Percentiles rank a stretch among this genome's conserved stretches.
Conservation (phyloP, 208 protist genomes). For the Borovskyia barvae region DNA sequence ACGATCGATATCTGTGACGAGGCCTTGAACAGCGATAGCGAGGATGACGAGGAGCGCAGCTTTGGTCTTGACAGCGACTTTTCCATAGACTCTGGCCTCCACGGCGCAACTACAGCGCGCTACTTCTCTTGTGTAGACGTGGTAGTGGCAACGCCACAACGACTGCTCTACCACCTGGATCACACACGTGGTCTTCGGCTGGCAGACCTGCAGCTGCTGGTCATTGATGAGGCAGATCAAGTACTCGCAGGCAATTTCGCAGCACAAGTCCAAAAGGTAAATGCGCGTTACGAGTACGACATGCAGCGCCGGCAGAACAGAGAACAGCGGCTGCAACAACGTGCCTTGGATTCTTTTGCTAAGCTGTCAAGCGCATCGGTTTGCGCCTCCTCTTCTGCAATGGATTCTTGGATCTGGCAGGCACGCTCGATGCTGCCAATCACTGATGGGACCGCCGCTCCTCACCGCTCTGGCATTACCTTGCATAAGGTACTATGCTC, state of each 20-base stretch:
- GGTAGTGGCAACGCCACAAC: conserved; percentile 81
- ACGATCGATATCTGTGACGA: not conserved
- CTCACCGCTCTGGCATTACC: not conserved
- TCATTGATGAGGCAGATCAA: conserved; percentile 91
- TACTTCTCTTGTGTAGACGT: conserved; percentile 82
- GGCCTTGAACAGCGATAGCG: not conserved
- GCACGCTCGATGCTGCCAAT: not conserved
- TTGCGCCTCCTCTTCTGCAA: not conserved
- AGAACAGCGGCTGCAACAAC: conserved; percentile 13
- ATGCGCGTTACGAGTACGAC: conserved; percentile 75
- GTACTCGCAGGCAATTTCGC: conserved; percentile 81
- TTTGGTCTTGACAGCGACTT: too few relatives aligned
- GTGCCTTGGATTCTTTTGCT: not conserved
- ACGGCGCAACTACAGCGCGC: too few relatives aligned
- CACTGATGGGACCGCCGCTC: not conserved
- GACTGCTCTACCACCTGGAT: conserved; percentile 78
- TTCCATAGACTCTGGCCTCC: not conserved
- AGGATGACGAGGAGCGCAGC: not conserved
- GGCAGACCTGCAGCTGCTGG: conserved; percentile 59
- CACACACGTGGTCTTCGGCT: conserved; percentile 61
- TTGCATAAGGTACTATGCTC: conserved; percentile 90
- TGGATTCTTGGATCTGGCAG: too few relatives aligned
- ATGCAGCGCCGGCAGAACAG: conserved; percentile 10
- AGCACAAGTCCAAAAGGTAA: conserved; percentile 73
- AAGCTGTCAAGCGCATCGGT: not conserved